Evolutionary conservation across 805 yeast species (phyloP).

Genomic region (Lipomyces yamadae): DNA sequence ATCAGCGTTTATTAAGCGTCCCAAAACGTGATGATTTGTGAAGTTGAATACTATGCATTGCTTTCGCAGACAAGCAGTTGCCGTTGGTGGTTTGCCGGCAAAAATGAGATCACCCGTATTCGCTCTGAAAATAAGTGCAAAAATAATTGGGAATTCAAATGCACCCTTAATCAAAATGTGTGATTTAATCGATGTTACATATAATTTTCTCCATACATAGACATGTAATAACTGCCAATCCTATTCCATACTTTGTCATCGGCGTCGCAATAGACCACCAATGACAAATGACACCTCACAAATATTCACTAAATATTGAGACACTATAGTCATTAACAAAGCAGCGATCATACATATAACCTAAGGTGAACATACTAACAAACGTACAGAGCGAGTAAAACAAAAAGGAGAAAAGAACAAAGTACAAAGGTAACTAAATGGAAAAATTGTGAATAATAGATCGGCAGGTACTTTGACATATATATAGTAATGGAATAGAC

Average conservation of each 20-base stretch:
- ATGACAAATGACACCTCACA: too few relatives aligned
- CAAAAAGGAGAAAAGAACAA: background rate
- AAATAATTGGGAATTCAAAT: too few relatives aligned
- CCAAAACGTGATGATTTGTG: too few relatives aligned
- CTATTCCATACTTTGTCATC: background rate
- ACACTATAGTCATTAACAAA: background rate
- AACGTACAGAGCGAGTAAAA: constrained; percentile 2
- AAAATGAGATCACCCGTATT: too few relatives aligned
- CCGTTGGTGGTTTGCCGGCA: too few relatives aligned
- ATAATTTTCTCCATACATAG: background rate
- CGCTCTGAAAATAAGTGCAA: too few relatives aligned
- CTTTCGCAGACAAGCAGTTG: too few relatives aligned
- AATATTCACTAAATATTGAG: background rate
- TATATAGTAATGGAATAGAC: background rate
- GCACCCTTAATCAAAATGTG: too few relatives aligned
- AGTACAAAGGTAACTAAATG: background rate
- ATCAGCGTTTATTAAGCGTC: too few relatives aligned
- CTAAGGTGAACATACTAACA: background rate
- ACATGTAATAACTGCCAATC: background rate
- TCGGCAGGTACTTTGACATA: background rate
- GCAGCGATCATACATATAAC: background rate
- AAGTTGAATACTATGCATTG: too few relatives aligned
- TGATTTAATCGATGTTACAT: too few relatives aligned
- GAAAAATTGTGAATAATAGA: background rate
- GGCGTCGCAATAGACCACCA: background rate